Evolutionary conservation across 306 rosid genomes (phyloP).

Genomic region (Begonia masoniana): DNA sequence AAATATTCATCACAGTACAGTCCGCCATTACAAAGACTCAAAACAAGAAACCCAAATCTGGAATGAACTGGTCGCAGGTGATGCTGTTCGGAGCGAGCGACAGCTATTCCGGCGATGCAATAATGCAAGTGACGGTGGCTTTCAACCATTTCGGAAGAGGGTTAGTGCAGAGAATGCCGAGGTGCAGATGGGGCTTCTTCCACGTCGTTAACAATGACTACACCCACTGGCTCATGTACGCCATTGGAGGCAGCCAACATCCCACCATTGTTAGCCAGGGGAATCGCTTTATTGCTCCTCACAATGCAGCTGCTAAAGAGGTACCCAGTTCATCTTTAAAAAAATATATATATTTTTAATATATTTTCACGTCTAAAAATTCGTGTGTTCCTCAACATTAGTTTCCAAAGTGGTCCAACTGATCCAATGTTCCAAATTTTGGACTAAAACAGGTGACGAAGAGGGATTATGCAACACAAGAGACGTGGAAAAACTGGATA

Average conservation of each 20-base stretch:
- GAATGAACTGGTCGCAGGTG: conserved; percentile 25
- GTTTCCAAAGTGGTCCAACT: neutral
- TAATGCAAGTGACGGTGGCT: conserved; percentile 69
- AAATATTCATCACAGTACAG: neutral
- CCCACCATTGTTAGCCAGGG: conserved; percentile 81
- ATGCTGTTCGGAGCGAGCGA: conserved; percentile 70
- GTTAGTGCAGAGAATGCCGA: conserved; percentile 69
- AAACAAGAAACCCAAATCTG: neutral
- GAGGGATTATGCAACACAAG: conserved; percentile 34
- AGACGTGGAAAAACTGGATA: conserved; percentile 38
- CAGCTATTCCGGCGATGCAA: conserved; percentile 15
- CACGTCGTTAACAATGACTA: conserved; percentile 71
- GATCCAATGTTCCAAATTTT: neutral
- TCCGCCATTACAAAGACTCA: neutral
- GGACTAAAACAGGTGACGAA: conserved; percentile 33
- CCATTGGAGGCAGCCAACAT: conserved; percentile 63
- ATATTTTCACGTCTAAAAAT: too few species aligned
- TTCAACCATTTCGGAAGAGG: conserved; percentile 77
- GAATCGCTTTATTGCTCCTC: conserved; percentile 49
- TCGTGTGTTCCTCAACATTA: too few species aligned
- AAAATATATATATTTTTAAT: too few species aligned
- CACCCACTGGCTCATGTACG: conserved; percentile 81
- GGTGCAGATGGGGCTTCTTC: conserved; percentile 52
- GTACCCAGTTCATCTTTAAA: conserved; percentile 15
- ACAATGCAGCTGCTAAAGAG: conserved; percentile 26